These are phyloP conservation scores for Vigna angularis DNA, from an alignment of 306 rosid species.

Conservation along the genomic window DNA sequence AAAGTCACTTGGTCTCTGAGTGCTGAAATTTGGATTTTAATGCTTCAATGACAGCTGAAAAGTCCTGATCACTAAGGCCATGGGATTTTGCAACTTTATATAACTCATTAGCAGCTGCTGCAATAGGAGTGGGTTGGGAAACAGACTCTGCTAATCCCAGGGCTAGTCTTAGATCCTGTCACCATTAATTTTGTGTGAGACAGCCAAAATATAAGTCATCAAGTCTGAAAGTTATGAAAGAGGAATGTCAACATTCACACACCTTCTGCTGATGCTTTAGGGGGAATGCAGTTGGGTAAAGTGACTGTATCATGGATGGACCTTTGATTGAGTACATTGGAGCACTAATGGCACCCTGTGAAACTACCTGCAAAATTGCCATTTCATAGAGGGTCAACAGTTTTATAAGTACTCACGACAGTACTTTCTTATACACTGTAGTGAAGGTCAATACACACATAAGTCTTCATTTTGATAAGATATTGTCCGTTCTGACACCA, in stretches of 20 bases:
- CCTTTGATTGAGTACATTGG: slow-evolving; percentile 93
- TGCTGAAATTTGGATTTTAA: slow-evolving; percentile 73
- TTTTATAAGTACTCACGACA: slow-evolving; percentile 4
- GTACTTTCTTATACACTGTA: not conserved
- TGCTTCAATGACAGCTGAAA: slow-evolving; percentile 95
- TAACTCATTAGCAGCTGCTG: slow-evolving; percentile 92
- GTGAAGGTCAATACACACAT: no score
- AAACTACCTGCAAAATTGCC: slow-evolving; percentile 72
- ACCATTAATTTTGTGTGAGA: slow-evolving; percentile 30
- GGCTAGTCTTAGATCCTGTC: slow-evolving; percentile 95
- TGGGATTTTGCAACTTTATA: slow-evolving; percentile 91
- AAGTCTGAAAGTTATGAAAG: slow-evolving; percentile 16
- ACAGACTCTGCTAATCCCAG: slow-evolving; percentile 92
- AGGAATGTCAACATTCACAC: slow-evolving; percentile 29
- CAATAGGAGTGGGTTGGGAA: slow-evolving; percentile 85
- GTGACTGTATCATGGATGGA: slow-evolving; percentile 87
- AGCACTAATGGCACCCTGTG: slow-evolving; percentile 95
- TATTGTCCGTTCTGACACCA: no score
- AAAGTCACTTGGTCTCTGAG: slow-evolving; percentile 40
- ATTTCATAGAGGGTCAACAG: slow-evolving; percentile 16
- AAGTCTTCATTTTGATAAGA: no score
- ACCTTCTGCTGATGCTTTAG: slow-evolving; percentile 99
- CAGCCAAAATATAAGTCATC: not conserved
- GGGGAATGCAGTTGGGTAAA: slow-evolving; percentile 90
- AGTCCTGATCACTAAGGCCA: slow-evolving; percentile 88